These are phyloP conservation scores for Urtica urens DNA, from an alignment of 306 rosid genomes.

Conservation along the genomic window DNA sequence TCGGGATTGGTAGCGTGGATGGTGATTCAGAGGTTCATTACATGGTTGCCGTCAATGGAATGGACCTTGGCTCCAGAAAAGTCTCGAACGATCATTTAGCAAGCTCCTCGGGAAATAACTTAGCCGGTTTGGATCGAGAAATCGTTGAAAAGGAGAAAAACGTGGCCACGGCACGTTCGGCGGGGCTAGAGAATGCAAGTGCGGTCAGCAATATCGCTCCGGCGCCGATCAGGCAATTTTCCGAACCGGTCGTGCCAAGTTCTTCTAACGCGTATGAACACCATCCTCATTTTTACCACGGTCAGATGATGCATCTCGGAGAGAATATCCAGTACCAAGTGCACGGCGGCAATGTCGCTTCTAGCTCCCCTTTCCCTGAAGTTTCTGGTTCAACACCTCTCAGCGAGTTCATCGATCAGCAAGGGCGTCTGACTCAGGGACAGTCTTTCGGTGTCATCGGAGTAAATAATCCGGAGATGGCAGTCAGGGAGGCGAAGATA, in stretches of 20 bases:
- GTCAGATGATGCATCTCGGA: constrained; percentile 25
- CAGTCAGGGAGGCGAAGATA: constrained; percentile 27
- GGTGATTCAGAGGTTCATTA: constrained; percentile 58
- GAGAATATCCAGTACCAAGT: constrained; percentile 30
- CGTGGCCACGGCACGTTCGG: constrained; percentile 19
- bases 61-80: constrained; percentile 50
- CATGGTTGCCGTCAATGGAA: constrained; percentile 71
- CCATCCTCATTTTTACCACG: constrained; percentile 21
- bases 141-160: constrained; percentile 29
- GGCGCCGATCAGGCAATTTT: constrained; percentile 20
- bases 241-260: constrained; percentile 26
- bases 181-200: constrained; percentile 17
- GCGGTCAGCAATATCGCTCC: constrained; percentile 25
- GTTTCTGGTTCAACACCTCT: constrained; percentile 30
- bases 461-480: constrained; percentile 32
- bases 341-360: constrained; percentile 31
- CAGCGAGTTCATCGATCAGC: constrained; percentile 32
- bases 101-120: constrained; percentile 31
- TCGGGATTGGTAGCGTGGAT: constrained; percentile 41
- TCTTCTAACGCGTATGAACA: constrained; percentile 31
- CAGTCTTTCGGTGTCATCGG: constrained; percentile 22
- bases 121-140: constrained; percentile 27
- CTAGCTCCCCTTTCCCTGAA: constrained; percentile 29
- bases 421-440: constrained; percentile 28
- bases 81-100: constrained; percentile 28